These are phyloP conservation scores for Xylaria intraflava DNA, from an alignment of 495 filamentous ascomycete genomes.

Conservation along the genomic window DNA sequence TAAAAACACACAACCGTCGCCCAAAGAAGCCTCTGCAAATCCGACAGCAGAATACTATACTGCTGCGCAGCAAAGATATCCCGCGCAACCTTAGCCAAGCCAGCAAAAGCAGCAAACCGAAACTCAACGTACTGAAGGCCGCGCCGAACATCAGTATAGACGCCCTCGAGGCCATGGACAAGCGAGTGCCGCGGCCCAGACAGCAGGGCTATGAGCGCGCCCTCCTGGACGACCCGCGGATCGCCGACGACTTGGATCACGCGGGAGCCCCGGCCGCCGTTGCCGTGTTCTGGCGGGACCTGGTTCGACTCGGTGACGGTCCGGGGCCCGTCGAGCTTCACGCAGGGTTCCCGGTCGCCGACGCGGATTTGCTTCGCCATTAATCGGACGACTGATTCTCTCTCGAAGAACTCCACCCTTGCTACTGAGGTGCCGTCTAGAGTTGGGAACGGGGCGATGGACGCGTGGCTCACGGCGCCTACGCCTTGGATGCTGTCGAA, in stretches of 20 bases:
- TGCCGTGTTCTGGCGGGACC: neutral
- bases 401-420: slow-evolving; percentile 8
- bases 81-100: neutral
- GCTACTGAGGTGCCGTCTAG: neutral
- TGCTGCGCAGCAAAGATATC: slow-evolving; percentile 1
- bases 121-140: neutral
- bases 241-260: neutral
- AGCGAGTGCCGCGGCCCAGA: neutral
- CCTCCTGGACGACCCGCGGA: neutral
- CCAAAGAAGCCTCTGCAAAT: neutral
- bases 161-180: neutral
- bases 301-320: neutral
- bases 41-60: neutral
- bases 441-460: neutral
- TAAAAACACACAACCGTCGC: neutral
- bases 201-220: neutral
- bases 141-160: neutral
- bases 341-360: neutral
- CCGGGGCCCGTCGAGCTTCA: neutral
- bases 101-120: neutral
- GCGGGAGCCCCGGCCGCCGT: neutral
- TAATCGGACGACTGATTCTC: slow-evolving; percentile 3
- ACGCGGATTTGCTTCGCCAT: neutral
- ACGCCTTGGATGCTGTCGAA: slow-evolving; percentile 9
- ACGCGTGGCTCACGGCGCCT: neutral